Conservation (phyloP, 2,329 filamentous ascomycete genomes). For the Fusarium falciforme region DNA sequence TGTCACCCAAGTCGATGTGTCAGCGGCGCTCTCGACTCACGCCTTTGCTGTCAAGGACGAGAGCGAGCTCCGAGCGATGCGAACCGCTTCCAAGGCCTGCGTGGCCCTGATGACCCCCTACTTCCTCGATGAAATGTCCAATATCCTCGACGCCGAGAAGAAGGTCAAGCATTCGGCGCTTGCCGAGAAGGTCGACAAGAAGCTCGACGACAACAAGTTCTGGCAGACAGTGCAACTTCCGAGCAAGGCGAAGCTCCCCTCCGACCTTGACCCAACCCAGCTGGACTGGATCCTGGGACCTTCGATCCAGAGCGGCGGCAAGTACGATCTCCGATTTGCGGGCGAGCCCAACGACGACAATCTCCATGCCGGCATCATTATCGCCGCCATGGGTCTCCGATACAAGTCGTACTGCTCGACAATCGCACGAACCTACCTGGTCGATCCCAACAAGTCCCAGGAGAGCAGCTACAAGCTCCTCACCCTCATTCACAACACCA, state of each 20-base stretch:
- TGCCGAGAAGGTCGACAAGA: slow-evolving; percentile 87
- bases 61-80: slow-evolving; percentile 91
- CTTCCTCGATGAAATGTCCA: slow-evolving; percentile 98
- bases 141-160: slow-evolving; percentile 94
- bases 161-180: slow-evolving; percentile 92
- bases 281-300: slow-evolving; percentile 95
- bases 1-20: slow-evolving; percentile 88
- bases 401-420: slow-evolving; percentile 97
- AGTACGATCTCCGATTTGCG: slow-evolving; percentile 88
- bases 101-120: slow-evolving; percentile 95
- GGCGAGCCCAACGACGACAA: slow-evolving; percentile 83
- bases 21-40: slow-evolving; percentile 80
- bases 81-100: slow-evolving; percentile 92
- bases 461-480: slow-evolving; percentile 95
- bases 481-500: slow-evolving; percentile 84
- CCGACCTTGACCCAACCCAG: slow-evolving; percentile 87
- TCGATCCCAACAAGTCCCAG: slow-evolving; percentile 96
- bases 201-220: slow-evolving; percentile 93
- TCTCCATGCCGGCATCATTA: slow-evolving; percentile 91
- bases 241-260: slow-evolving; percentile 79
- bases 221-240: slow-evolving; percentile 83
- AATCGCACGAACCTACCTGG: slow-evolving; percentile 92
- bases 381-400: slow-evolving; percentile 89
- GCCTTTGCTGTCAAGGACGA: slow-evolving; percentile 96
- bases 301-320: slow-evolving; percentile 93